These are phyloP conservation scores for Dryas integrifolia DNA, from an alignment of 331 rosid genomes.

Conservation along the genomic window DNA sequence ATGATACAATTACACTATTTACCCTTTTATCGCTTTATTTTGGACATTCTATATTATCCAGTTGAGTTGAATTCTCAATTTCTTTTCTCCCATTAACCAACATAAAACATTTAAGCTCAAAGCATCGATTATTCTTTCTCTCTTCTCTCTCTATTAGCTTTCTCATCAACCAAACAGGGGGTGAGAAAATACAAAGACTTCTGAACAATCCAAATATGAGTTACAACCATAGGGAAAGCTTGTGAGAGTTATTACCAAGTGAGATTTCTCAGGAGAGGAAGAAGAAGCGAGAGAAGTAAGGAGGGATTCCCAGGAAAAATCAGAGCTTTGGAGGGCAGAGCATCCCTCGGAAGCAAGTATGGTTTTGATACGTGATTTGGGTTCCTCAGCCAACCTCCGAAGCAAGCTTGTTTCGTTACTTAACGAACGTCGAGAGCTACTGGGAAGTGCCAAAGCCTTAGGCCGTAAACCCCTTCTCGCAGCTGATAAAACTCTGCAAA, in stretches of 20 bases:
- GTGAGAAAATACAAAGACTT: neutral
- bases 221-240: neutral
- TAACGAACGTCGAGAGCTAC: constrained; percentile 17
- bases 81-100: neutral
- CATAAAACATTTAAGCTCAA: neutral
- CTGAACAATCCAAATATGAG: neutral
- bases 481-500: constrained; percentile 33
- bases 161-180: neutral
- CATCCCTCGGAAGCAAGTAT: constrained; percentile 42
- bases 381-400: constrained; percentile 44
- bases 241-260: constrained; percentile 36
- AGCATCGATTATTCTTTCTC: no score
- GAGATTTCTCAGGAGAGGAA: constrained; percentile 44
- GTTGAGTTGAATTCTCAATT: neutral
- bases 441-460: neutral
- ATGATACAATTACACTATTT: neutral
- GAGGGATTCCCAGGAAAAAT: constrained; percentile 41
- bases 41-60: neutral
- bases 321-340: constrained; percentile 31
- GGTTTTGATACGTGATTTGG: constrained; percentile 43
- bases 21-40: neutral
- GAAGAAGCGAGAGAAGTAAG: constrained; percentile 42
- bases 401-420: constrained; percentile 20
- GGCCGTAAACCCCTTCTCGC: constrained; percentile 12
- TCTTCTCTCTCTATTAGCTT: neutral